phyloP scores from a whole-genome alignment of 73 alveolate species.

The Tetrahymena elliotti region DNA sequence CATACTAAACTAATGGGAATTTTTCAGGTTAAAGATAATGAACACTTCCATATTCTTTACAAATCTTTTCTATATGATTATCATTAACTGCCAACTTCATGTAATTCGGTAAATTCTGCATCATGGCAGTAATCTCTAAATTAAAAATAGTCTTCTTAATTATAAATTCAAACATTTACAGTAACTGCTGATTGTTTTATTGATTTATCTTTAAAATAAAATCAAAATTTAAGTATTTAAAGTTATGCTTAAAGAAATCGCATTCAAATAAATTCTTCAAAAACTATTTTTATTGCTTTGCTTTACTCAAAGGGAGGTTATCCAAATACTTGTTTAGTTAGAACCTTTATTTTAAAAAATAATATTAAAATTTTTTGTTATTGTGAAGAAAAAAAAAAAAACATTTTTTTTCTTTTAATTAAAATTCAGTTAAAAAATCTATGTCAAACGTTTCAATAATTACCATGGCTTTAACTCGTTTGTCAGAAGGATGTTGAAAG shows the following conservation, averaged over 20 bases:
- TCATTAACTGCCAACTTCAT: not conserved
- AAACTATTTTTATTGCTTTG: not conserved
- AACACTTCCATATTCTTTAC: not conserved
- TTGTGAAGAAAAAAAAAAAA: too few relatives aligned
- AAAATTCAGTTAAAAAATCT: too few relatives aligned
- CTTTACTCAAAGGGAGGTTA: not conserved
- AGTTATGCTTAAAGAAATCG: not conserved
- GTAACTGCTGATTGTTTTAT: not conserved
- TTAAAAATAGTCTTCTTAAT: not conserved
- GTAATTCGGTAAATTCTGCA: not conserved
- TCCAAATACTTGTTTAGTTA: not conserved
- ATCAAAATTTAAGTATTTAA: not conserved
- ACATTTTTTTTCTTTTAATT: too few relatives aligned
- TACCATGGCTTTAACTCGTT: not conserved
- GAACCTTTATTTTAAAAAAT: not conserved
- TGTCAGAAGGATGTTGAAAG: not conserved
- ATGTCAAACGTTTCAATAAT: too few relatives aligned
- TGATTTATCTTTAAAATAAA: not conserved
- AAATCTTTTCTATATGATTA: not conserved
- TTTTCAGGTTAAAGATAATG: not conserved
- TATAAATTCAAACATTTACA: not conserved
- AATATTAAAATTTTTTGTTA: too few relatives aligned
- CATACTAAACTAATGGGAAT: not conserved
- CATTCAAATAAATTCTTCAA: not conserved
- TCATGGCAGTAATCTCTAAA: not conserved